Conservation (phyloP, 225 moss, liverwort and hornwort genomes). For the Climacium dendroides region DNA sequence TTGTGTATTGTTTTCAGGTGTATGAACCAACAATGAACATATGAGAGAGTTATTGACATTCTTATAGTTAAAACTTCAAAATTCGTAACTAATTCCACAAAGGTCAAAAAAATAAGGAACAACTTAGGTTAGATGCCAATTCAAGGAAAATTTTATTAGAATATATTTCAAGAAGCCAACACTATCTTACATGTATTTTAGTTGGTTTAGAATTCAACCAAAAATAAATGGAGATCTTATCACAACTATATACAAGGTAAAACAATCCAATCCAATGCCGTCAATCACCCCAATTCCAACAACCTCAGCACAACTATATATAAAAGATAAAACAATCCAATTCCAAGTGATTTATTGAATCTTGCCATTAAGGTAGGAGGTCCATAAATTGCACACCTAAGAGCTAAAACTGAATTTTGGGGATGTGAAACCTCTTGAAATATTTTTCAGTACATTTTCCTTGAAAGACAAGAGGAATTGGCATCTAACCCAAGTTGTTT, state of each 20-base stretch:
- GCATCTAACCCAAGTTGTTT: too few relatives aligned
- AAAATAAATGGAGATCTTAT: not conserved
- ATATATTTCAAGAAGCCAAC: not conserved
- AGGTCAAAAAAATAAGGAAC: not conserved
- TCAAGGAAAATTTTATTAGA: not conserved
- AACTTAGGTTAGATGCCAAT: not conserved
- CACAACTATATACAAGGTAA: not conserved
- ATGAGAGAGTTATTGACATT: accelerated
- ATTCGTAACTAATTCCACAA: not conserved
- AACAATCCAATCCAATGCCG: not conserved
- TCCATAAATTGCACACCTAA: too few relatives aligned
- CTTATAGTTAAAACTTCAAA: not conserved
- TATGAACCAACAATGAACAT: not conserved
- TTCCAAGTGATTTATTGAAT: not conserved
- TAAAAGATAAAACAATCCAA: not conserved
- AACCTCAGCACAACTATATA: too few relatives aligned
- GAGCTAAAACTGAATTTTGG: too few relatives aligned
- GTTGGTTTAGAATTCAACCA: not conserved
- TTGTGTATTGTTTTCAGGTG: too few relatives aligned
- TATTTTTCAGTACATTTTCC: too few relatives aligned
- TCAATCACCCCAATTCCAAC: not conserved
- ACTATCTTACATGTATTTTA: accelerated
- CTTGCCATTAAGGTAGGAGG: too few relatives aligned
- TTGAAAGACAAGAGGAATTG: too few relatives aligned
- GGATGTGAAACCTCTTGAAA: too few relatives aligned